phyloP scores from a whole-genome alignment of 1,284 basidiomycete genomes.

The Pseudozyma pruni region DNA sequence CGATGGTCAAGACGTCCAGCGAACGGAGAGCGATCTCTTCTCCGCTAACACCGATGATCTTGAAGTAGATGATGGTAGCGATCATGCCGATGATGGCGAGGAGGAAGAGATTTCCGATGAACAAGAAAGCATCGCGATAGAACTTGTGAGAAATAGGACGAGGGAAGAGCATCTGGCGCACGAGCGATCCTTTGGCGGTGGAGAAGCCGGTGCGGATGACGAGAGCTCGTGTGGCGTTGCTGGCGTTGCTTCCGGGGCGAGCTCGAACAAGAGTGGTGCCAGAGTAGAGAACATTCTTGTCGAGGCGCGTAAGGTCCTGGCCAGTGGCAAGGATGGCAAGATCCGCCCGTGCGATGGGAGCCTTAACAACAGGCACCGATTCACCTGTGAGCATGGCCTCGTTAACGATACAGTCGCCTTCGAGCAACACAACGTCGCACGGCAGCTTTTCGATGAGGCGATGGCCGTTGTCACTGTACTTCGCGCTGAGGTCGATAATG shows the following conservation, averaged over 20 bases:
- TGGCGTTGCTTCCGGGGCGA: slow-evolving; percentile 1
- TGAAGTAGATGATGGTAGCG: slow-evolving; percentile 33
- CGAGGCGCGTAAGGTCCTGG: slow-evolving; percentile 9
- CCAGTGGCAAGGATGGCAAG: slow-evolving; percentile 10
- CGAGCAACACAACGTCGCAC: slow-evolving; percentile 38
- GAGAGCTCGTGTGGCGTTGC: slow-evolving; percentile 10
- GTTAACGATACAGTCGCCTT: slow-evolving; percentile 46
- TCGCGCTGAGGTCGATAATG: slow-evolving; percentile 33
- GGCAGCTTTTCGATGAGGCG: slow-evolving; percentile 33
- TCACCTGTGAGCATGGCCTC: slow-evolving; percentile 55
- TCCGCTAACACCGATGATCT: slow-evolving; percentile 40
- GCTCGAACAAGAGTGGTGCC: slow-evolving; percentile 41
- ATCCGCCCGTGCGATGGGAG: slow-evolving; percentile 7
- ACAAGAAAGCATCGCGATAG: slow-evolving; percentile 38
- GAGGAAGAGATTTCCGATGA: slow-evolving; percentile 32
- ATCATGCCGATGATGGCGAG: slow-evolving; percentile 43
- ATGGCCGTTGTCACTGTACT: slow-evolving; percentile 1
- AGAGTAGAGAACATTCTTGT: slow-evolving; percentile 44
- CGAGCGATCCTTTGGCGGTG: slow-evolving; percentile 45
- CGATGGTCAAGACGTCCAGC: slow-evolving; percentile 45
- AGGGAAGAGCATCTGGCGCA: slow-evolving; percentile 50
- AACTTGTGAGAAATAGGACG: slow-evolving; percentile 42
- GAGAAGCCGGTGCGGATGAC: slow-evolving; percentile 46
- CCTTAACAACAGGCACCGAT: slow-evolving; percentile 41
- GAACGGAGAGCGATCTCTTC: slow-evolving; percentile 42